These are phyloP conservation scores for Backusella westeae DNA, from an alignment of 192 early-diverging fungal genomes.

Conservation along the genomic window DNA sequence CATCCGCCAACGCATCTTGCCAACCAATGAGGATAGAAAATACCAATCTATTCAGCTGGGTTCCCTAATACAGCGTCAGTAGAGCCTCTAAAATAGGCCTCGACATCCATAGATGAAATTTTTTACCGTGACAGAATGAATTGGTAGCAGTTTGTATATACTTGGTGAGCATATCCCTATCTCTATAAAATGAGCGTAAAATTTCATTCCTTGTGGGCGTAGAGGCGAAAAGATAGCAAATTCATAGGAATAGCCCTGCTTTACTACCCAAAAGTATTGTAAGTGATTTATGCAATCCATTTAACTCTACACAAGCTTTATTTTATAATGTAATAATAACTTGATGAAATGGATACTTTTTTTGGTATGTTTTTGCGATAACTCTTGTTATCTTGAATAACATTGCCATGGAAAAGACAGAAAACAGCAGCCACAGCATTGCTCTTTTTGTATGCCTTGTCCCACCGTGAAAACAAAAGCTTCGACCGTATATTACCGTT, in stretches of 20 bases:
- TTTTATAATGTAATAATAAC: too few relatives aligned
- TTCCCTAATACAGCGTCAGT: not conserved
- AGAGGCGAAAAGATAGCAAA: too few relatives aligned
- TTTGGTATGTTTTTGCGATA: not conserved
- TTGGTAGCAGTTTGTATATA: not conserved
- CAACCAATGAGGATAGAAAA: not conserved
- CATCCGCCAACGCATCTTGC: not conserved
- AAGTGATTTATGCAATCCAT: too few relatives aligned
- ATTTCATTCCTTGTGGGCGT: too few relatives aligned
- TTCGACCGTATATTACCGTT: not conserved
- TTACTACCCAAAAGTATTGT: too few relatives aligned
- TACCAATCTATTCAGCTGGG: not conserved
- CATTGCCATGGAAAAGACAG: not conserved
- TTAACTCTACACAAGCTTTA: too few relatives aligned
- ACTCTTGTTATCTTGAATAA: not conserved
- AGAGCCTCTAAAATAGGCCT: too few relatives aligned
- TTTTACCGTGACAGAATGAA: not conserved
- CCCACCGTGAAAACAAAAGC: not conserved
- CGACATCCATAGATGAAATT: not conserved
- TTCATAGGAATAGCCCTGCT: too few relatives aligned
- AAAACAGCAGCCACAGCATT: not conserved
- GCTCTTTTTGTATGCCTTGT: not conserved
- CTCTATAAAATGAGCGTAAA: not conserved
- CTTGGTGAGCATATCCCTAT: not conserved
- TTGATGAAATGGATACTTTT: too few relatives aligned